A percentile compares a stretch with the other conserved stretches of the same genome.
phyloP scores from a whole-genome alignment of 768 basidiomycete genomes.

The Mrakia gelida region DNA sequence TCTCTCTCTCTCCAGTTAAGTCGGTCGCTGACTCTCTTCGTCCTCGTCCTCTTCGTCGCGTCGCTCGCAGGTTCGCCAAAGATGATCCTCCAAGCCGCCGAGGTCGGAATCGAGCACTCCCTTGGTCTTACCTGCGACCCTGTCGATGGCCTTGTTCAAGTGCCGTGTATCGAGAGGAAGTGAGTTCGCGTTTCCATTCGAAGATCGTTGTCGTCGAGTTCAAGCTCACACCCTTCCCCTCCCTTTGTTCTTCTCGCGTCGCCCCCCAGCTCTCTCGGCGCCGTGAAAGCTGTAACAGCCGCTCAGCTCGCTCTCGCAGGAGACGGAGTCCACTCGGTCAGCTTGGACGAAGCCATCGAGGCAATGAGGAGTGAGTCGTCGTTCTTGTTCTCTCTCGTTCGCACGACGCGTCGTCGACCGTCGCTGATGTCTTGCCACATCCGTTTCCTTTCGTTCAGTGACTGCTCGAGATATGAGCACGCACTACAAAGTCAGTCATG shows the following conservation, averaged over 20 bases:
- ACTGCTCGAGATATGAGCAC: constrained; percentile 25
- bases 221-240: constrained; percentile 14
- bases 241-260: constrained; percentile 14
- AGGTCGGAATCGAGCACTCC: constrained; percentile 57
- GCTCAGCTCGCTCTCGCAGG: constrained; percentile 93
- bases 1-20: not conserved
- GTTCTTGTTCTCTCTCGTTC: not conserved
- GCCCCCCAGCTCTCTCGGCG: constrained; percentile 45
- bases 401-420: not conserved
- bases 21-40: not conserved
- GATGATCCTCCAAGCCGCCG: constrained; percentile 60
- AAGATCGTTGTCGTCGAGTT: too few relatives aligned
- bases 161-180: constrained; percentile 82
- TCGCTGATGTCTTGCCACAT: constrained; percentile 45
- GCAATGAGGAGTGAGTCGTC: constrained; percentile 59
- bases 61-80: constrained; percentile 67
- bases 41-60: not conserved
- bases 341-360: constrained; percentile 90
- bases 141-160: constrained; percentile 56
- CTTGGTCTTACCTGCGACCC: constrained; percentile 78
- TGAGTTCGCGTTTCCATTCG: constrained; percentile 37
- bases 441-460: constrained; percentile 16
- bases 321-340: constrained; percentile 77
- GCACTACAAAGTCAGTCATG: constrained; percentile 24
- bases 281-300: constrained; percentile 75